Evolutionary conservation across 2,329 filamentous ascomycete species (phyloP), one percentile per base, ranked within the genome.

Genomic region (Phialophora expanda): DNA sequence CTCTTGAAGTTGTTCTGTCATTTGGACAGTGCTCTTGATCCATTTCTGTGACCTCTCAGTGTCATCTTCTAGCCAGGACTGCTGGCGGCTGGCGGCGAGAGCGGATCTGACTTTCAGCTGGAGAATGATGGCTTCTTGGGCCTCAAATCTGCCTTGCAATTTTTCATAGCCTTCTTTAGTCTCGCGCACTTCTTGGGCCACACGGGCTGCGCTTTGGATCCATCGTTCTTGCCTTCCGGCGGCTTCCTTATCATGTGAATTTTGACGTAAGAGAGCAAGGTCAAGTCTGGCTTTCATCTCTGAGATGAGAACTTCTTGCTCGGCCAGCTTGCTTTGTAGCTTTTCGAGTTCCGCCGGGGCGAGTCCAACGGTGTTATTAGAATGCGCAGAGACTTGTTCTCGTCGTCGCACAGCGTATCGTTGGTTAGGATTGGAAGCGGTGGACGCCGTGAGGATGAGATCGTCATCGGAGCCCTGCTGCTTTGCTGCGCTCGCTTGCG

Each of bases 251-350:
- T 61, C 57, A n/a, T 51, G 57, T 41, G 66, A 60, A 9, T 22
- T 56, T 12, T 67, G 62, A 50, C 59, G 54, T 26, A 48, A 44
- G 34, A 61, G 53, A 11, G 62, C 46, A 32, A 67, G 55, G 26
- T 57, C 62, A 17, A 67, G 17, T 46, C 56, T 61, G 14, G 57
- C 56, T 30, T 67, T 67, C 30, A 67, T 48, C 17, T 53, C 38
- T 7, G 46, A 34, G 26, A 67, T 67, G 9, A 50, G 22, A 9
- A 48, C 54, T 17, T 67, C 62, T 32, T 65, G 62, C 20, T 58
- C 46, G 7, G 54, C 22, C 4, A 62, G 32, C 30, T 48, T 59
- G n/a, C 28, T 55, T 53, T 67, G 58, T 17, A 67, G 11, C 34
- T 46, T 62, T 20, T 50, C 34, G 7, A 65, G 32, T 34, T 67